These are phyloP conservation scores for Boeremia exigua DNA, from an alignment of 2,329 filamentous ascomycete genomes.

Conservation along the genomic window DNA sequence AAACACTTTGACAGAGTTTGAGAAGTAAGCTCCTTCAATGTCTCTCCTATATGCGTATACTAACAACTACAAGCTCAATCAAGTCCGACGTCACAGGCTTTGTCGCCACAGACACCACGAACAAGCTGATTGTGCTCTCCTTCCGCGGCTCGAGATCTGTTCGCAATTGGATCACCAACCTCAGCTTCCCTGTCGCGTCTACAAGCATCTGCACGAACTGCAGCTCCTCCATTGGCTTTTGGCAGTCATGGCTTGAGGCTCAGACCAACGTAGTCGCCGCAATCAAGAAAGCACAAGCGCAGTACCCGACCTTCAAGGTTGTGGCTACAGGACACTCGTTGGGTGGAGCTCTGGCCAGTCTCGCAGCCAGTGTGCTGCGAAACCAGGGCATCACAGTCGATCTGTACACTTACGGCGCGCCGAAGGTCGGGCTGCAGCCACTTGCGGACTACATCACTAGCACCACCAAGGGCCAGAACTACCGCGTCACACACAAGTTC, in stretches of 20 bases:
- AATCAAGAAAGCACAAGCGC: conserved; percentile 52
- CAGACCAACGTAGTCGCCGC: conserved; percentile 50
- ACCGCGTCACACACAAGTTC: conserved; percentile 69
- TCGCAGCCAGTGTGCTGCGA: conserved; percentile 65
- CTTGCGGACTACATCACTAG: conserved; percentile 62
- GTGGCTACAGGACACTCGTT: conserved; percentile 72
- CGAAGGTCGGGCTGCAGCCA: conserved; percentile 66
- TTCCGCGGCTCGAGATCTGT: conserved; percentile 65
- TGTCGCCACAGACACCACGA: conserved; percentile 55
- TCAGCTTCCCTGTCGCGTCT: conserved; percentile 52
- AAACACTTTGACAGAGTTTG: conserved; percentile 55
- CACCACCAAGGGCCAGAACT: conserved; percentile 61
- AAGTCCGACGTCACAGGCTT: conserved; percentile 56
- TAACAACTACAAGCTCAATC: conserved; percentile 29
- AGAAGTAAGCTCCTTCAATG: conserved; percentile 49
- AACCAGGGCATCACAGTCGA: conserved; percentile 56
- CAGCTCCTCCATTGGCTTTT: conserved; percentile 64
- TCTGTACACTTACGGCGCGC: conserved; percentile 71
- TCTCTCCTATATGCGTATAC: background rate
- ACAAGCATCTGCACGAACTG: conserved; percentile 56
- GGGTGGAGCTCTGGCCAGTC: conserved; percentile 67
- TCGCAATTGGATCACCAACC: conserved; percentile 67
- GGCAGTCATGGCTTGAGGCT: conserved; percentile 64
- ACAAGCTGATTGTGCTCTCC: conserved; percentile 63
- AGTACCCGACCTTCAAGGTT: conserved; percentile 61